A percentile compares a stretch with the other conserved stretches of the same genome.
Evolutionary conservation across 768 basidiomycete genomes (phyloP).

Genomic region (Kwoniella mangroviensis): DNA sequence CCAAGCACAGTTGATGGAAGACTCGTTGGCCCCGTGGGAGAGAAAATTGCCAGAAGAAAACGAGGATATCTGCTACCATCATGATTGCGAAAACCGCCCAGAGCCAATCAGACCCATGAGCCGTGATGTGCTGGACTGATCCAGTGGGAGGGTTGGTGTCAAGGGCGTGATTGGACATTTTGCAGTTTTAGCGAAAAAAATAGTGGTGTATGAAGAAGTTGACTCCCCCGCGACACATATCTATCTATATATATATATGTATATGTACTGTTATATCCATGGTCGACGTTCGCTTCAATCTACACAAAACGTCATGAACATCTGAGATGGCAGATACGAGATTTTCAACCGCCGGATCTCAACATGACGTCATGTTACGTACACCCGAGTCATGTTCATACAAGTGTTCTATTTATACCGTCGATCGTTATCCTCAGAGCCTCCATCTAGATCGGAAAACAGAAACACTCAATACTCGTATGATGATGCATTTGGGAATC

Average conservation of each 20-base stretch:
- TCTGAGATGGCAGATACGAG: no score
- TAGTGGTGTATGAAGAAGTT: no score
- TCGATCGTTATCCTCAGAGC: not conserved
- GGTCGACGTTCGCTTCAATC: not conserved
- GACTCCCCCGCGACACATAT: not conserved
- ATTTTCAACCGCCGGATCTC: no score
- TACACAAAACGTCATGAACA: no score
- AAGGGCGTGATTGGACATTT: slow-evolving; percentile 51
- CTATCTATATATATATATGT: not conserved
- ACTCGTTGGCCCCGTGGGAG: slow-evolving; percentile 60
- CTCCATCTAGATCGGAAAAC: not conserved
- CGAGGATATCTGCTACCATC: slow-evolving; percentile 59
- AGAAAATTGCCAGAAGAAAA: slow-evolving; percentile 59
- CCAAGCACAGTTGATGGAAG: slow-evolving; percentile 63
- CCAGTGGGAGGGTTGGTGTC: slow-evolving; percentile 44
- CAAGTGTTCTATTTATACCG: not conserved
- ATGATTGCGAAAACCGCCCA: slow-evolving; percentile 67
- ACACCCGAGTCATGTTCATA: not conserved
- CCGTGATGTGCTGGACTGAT: slow-evolving; percentile 58
- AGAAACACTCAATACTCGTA: no score
- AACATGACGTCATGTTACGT: not conserved
- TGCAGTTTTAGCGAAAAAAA: not conserved
- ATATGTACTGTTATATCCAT: not conserved
- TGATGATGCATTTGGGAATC: no score
- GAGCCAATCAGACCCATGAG: slow-evolving; percentile 62